Evolutionary conservation across 2,329 filamentous ascomycete species (phyloP), one percentile per base, ranked within the genome.

Genomic region (Fusarium sp.): DNA sequence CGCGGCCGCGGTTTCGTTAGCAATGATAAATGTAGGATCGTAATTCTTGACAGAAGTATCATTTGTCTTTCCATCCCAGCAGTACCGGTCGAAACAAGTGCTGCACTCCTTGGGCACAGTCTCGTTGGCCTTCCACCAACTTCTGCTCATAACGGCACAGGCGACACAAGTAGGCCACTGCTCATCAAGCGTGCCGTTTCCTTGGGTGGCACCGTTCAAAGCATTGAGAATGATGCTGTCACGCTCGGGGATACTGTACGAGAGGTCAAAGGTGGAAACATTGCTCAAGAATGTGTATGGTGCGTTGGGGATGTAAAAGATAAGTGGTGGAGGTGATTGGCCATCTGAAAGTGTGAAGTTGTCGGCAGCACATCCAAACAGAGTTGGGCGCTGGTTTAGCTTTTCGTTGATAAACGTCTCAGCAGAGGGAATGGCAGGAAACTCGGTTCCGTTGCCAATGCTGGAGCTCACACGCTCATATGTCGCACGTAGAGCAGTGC

Each of bases 181-280:
- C 4, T 80, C 72, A 75, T 97, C 91, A 4, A 90, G 76, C 0
- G 93, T 94, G 45, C 85, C 88, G 79, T 98, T 97, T 53, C 88
- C 93, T 82, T 91, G 90, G 0, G 94, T 97, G 3, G 88, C 94
- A 26, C 91, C 88, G 70, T 96, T 88, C 81, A 92, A 94, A 23
- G 93, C 95, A 80, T 99, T 98, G 67, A 87, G 79, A 74, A 99
- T 93, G 75, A 97, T 92, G 64, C 85, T 85, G 77, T 97, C 88
- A 65, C 95, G 92, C 80, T 93, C 80, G 1, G 76, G 78, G 70
- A 87, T 80, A 20, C 85, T 83, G 84, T 94, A 93, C 26, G 80
- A 79, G 34, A 89, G 82, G 62, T 89, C 83, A 77, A 92, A 95
- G 41, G 95, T 97, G 1, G 91, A 92, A 5, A 91, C 85, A 82